phyloP scores from a whole-genome alignment of 306 rosid genomes.

The Rubus idaeus region DNA sequence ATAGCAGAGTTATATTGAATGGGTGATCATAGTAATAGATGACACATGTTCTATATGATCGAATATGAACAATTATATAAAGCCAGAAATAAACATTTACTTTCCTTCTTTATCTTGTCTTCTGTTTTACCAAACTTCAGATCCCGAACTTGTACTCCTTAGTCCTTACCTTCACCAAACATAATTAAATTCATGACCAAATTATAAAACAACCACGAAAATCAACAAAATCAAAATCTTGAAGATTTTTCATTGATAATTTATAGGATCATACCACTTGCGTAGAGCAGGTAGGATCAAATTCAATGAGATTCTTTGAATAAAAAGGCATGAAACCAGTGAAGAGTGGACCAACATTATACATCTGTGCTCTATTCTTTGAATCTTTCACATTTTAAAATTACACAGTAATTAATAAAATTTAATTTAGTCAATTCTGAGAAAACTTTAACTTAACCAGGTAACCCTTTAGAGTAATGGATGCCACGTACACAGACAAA shows the following conservation, averaged over 20 bases:
- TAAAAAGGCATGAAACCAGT: neutral
- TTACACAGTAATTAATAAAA: neutral
- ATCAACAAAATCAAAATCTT: neutral
- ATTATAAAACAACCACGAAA: neutral
- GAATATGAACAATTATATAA: neutral
- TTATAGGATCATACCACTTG: neutral
- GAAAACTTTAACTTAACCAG: neutral
- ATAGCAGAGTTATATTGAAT: neutral
- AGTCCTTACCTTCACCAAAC: neutral
- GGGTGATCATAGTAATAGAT: neutral
- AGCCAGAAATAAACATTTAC: neutral
- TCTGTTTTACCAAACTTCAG: neutral
- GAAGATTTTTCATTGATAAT: neutral
- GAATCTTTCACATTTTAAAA: neutral
- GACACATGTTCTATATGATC: neutral
- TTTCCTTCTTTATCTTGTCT: neutral
- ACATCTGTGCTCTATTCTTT: neutral
- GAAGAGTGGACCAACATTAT: conserved; percentile 3
- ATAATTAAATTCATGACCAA: neutral
- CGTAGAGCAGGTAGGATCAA: conserved; percentile 2
- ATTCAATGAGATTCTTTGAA: neutral
- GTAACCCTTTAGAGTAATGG: neutral
- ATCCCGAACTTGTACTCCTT: neutral
- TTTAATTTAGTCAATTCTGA: neutral
- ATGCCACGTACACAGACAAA: neutral